phyloP scores from a whole-genome alignment of 106 monocot species.

The Platanthera zijinensis region DNA sequence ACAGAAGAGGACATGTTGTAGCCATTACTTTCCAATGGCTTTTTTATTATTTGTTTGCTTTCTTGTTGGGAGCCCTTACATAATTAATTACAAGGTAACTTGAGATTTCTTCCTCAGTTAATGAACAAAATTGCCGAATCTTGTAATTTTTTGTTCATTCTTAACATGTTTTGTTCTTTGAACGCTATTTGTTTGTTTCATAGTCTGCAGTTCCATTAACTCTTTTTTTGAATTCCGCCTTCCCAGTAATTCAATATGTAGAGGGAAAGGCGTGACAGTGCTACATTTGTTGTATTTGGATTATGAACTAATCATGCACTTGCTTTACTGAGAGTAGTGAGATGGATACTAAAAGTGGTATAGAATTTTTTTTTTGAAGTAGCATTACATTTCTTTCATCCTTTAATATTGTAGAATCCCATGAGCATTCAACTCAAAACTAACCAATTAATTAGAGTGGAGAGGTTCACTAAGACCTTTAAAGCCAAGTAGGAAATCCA shows the following conservation, averaged over 20 bases:
- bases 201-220: neutral
- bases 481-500: no score
- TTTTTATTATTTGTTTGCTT: constrained; percentile 14
- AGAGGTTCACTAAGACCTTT: no score
- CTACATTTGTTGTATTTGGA: neutral
- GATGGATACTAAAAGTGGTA: no score
- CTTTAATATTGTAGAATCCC: no score
- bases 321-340: no score
- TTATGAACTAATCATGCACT: neutral
- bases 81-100: constrained; percentile 25
- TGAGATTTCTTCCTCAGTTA: neutral
- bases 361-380: no score
- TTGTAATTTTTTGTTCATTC: neutral
- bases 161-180: neutral
- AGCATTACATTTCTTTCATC: no score
- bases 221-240: neutral
- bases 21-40: constrained; percentile 14
- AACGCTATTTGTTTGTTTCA: neutral
- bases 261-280: neutral
- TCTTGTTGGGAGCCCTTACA: constrained; percentile 21
- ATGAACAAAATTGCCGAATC: neutral
- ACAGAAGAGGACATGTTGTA: constrained; percentile 19
- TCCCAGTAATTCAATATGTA: neutral
- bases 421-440: no score
- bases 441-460: no score